Evolutionary conservation across 192 early-diverging fungal species (phyloP).

Genomic region (Coemansia sp.): DNA sequence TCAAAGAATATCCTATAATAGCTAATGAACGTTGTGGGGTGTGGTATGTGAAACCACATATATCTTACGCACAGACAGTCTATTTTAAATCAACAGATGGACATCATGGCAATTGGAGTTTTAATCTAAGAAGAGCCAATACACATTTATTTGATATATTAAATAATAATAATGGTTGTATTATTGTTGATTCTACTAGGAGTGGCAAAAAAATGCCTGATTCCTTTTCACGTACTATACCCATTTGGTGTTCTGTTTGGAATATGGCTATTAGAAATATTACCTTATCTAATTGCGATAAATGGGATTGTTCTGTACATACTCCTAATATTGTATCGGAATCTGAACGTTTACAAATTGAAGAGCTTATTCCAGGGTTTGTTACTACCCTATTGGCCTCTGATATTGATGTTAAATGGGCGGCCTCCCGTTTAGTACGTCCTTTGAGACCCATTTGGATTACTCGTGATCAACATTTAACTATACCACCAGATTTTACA

Average conservation of each 20-base stretch:
- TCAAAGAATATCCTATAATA: slow-evolving; percentile 63
- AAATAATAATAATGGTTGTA: slow-evolving; percentile 57
- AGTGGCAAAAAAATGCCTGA: slow-evolving; percentile 84
- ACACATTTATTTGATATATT: slow-evolving; percentile 67
- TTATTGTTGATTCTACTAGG: slow-evolving; percentile 87
- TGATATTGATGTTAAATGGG: slow-evolving; percentile 36
- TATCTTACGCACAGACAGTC: slow-evolving; percentile 61
- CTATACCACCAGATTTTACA: slow-evolving; percentile 52
- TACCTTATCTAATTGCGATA: background rate
- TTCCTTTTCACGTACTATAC: slow-evolving; percentile 79
- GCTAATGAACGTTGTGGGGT: slow-evolving; percentile 85
- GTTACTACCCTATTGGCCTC: slow-evolving; percentile 58
- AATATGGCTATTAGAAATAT: slow-evolving; percentile 57
- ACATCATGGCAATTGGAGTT: slow-evolving; percentile 80
- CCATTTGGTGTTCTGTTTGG: slow-evolving; percentile 84
- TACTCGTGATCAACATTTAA: slow-evolving; percentile 57
- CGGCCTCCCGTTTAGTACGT: slow-evolving; percentile 49
- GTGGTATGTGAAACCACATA: slow-evolving; percentile 78
- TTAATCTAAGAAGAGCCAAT: slow-evolving; percentile 79
- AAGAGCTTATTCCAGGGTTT: slow-evolving; percentile 58
- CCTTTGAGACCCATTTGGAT: slow-evolving; percentile 86
- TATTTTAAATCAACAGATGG: slow-evolving; percentile 97
- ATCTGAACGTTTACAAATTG: slow-evolving; percentile 75
- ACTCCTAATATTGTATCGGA: slow-evolving; percentile 61
- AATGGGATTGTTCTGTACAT: slow-evolving; percentile 64